Evolutionary conservation across 805 yeast species (phyloP), one percentile per base, ranked within the genome.

Genomic region (Starmerella powellii): DNA sequence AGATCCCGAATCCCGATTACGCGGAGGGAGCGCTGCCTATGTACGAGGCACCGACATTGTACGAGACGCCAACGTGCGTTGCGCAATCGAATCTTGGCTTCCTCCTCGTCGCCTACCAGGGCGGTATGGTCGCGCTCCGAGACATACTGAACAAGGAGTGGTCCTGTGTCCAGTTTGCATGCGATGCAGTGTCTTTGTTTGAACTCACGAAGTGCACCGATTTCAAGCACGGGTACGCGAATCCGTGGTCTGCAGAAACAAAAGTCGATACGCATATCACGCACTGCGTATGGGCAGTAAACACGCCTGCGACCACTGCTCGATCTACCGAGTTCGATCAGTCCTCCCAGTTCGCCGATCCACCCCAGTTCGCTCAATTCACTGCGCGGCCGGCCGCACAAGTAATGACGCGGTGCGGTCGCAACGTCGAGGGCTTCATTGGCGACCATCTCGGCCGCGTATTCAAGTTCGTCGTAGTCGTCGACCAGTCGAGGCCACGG

Each of bases 361-460:
- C n/a, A n/a, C n/a, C n/a, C n/a, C n/a, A n/a, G n/a, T n/a, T n/a
- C n/a, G n/a, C n/a, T n/a, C n/a, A n/a, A n/a, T n/a, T n/a, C n/a
- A n/a, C n/a, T n/a, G n/a, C n/a, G n/a, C n/a, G n/a, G n/a, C n/a
- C n/a, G n/a, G 26, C 6, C 26, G 10, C 6, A 23, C 26, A 23
- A 23, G 26, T 23, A 8, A 10, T 23, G 10, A 23, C 10, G 10
- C 26, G 26, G 6, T 23, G 26, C 26, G 26, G 26, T 8, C 26
- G 26, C 26, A 23, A 23, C 10, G 18, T 34, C 16, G 42, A 40
- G 18, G 31, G 36, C 18, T 28, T 45, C 16, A 29, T 41, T 2
- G 48, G 45, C 16, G 44, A 38, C 8, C 17, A 11, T 27, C n/a
- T 3, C 10, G 48, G 48, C 18, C 24, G 37, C 12, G 23, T 45